A percentile compares a stretch with the other conserved stretches of the same genome.
phyloP scores from a whole-genome alignment of 2,329 filamentous ascomycete species.

The Cladobotryum mycophilum region DNA sequence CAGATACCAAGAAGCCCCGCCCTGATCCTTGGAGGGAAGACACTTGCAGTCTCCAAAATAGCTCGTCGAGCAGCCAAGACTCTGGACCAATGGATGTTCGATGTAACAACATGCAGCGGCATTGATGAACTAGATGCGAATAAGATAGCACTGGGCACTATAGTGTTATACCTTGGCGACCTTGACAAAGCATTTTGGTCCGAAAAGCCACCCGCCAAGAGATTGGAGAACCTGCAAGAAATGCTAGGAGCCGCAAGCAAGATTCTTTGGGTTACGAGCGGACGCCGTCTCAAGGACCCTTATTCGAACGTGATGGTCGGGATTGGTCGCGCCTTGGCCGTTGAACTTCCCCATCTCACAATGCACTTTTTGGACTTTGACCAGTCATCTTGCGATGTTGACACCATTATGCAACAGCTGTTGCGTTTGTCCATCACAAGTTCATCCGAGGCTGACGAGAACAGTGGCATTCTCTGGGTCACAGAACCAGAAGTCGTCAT shows the following conservation, averaged over 20 bases:
- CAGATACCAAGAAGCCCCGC: neutral
- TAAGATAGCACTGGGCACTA: neutral
- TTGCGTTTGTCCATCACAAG: neutral
- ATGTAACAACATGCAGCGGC: neutral
- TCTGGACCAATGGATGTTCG: neutral
- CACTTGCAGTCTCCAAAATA: neutral
- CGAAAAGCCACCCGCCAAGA: neutral
- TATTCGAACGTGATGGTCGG: constrained; percentile 2
- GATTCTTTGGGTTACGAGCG: neutral
- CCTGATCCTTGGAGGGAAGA: neutral
- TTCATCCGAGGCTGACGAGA: neutral
- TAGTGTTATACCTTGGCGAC: neutral
- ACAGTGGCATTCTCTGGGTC: neutral
- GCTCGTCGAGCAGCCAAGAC: neutral
- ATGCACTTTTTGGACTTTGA: constrained; percentile 4
- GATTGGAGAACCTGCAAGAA: neutral
- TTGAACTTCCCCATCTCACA: neutral
- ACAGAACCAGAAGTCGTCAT: neutral
- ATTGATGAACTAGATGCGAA: neutral
- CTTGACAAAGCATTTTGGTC: neutral
- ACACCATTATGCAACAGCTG: neutral
- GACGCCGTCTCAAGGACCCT: neutral
- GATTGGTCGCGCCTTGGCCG: neutral
- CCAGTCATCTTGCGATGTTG: neutral
- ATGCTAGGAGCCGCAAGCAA: neutral